Evolutionary conservation across 129 eudicot genomes (phyloP), one percentile per base, ranked within the genome.

Genomic region (Chrysanthemum seticuspe): DNA sequence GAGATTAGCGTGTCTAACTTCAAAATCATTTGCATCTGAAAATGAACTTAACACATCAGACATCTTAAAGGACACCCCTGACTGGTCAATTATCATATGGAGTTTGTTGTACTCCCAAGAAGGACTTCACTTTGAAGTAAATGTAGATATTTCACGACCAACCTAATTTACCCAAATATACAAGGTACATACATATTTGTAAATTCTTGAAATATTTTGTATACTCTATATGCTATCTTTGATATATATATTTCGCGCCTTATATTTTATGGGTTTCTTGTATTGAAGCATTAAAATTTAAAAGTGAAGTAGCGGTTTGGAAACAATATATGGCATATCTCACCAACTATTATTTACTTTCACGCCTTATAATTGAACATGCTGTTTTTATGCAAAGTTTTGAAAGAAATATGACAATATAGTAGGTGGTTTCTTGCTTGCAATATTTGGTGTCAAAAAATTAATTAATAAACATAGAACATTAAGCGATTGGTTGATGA

Each of bases 301-400:
- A 52, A 53, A 53, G 9, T 23, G 27, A 53, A 14, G 54, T 34
- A 15, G 13, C 5, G 36, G 5, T 34, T 15, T 18, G 51, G 68
- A 48, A 36, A 16, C 10, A 71, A 34, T 18, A 56, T 15, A 21
- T 18, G 47, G 52, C 34, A 40, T 36, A 57, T 65, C 49, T 54
- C 56, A 75, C 58, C 74, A 36, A 48, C 74, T 67, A 68, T 25
- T 45, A 56, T 65, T 19, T 62, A 51, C 62, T 62, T 15, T 67
- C 60, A 57, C 73, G 48, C 14, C 31, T 40, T 76, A 56, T 48
- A 25, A 31, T 75, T 75, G 19, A 59, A 55, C 25, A 75, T 23
- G 59, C 65, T 75, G 72, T 44, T 45, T 67, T 67, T 14, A 14
- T 68, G 54, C 61, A 48, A 76, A 13, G 67, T 67, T 56, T 67